Conservation (phyloP, 345 rosid genomes). For the Citrus cavaleriei region DNA sequence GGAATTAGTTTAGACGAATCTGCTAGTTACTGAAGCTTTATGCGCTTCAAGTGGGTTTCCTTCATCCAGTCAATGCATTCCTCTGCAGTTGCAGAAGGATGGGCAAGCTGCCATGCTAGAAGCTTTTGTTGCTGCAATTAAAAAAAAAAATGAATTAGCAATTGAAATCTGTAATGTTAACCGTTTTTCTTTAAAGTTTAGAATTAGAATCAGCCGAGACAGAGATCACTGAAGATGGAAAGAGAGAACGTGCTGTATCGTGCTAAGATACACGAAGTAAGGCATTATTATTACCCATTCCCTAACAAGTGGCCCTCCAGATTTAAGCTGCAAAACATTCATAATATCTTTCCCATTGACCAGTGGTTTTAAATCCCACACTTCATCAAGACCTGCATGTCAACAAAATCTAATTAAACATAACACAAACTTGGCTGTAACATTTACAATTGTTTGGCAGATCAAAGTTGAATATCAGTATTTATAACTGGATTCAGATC, state of each 20-base stretch:
- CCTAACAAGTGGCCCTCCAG: conserved; percentile 73
- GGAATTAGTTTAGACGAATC: not conserved
- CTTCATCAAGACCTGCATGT: conserved; percentile 65
- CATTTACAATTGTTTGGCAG: not conserved
- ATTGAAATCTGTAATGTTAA: not conserved
- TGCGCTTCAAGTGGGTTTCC: conserved; percentile 57
- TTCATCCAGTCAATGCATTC: conserved; percentile 95
- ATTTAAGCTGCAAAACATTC: conserved; percentile 60
- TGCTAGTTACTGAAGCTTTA: conserved; percentile 35
- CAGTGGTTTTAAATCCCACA: conserved; percentile 81
- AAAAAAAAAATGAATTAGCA: conserved; percentile 16
- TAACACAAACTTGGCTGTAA: not conserved
- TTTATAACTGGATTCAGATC: not conserved
- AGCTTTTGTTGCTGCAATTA: conserved; percentile 69
- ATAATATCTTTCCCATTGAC: conserved; percentile 74
- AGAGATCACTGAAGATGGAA: too few relatives aligned
- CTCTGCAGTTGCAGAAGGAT: conserved; percentile 60
- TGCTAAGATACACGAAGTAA: not conserved
- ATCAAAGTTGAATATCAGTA: not conserved
- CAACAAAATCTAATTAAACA: not conserved
- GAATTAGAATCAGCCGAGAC: too few relatives aligned
- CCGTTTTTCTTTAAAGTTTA: not conserved
- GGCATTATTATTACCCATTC: conserved; percentile 64
- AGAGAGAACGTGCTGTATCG: too few relatives aligned
- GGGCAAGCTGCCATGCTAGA: conserved; percentile 81